Percentiles rank a stretch among this genome's conserved stretches.
Evolutionary conservation across 345 rosid genomes (phyloP).

Genomic region (Alliaria petiolata): DNA sequence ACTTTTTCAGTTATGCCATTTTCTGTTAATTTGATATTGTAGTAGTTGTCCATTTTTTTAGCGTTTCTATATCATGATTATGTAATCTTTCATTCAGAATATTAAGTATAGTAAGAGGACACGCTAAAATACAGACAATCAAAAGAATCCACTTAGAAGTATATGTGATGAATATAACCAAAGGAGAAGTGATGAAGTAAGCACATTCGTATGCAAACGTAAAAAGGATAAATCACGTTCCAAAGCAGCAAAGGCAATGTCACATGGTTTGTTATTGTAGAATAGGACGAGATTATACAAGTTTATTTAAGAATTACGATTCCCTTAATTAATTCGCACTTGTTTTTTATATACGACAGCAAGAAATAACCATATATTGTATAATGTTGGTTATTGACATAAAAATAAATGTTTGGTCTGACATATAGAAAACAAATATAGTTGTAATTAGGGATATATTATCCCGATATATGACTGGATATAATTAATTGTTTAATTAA

Average conservation of each 20-base stretch:
- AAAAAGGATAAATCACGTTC: background rate
- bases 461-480: background rate
- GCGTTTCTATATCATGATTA: background rate
- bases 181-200: conserved; percentile 9
- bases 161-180: background rate
- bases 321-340: background rate
- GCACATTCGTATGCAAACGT: conserved; percentile 22
- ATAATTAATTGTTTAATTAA: background rate
- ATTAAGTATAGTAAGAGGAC: no score
- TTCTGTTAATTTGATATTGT: no score
- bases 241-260: conserved; percentile 3
- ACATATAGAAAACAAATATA: background rate
- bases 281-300: background rate
- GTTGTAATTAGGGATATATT: background rate
- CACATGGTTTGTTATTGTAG: conserved; percentile 17
- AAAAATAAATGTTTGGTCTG: background rate
- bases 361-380: background rate
- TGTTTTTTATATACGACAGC: background rate
- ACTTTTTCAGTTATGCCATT: no score
- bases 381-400: background rate
- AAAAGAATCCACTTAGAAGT: background rate
- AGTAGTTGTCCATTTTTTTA: no score
- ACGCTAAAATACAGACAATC: no score
- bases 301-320: background rate
- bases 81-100: background rate